phyloP scores from a whole-genome alignment of 208 protist species.

The Balamuthia mandrillaris region DNA sequence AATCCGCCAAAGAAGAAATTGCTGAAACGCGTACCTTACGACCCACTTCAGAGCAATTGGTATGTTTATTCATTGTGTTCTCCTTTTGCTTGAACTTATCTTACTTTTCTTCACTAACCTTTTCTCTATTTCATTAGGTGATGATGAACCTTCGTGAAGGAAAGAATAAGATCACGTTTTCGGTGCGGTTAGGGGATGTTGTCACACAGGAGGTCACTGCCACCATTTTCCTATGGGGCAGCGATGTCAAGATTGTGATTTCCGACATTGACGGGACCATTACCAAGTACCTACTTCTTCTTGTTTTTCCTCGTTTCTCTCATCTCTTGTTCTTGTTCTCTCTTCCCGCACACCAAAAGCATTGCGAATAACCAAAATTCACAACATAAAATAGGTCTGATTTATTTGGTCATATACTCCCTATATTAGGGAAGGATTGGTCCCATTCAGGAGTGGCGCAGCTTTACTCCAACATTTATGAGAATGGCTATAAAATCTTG shows the following conservation, averaged over 20 bases:
- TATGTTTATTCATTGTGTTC: background rate
- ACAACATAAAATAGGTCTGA: constrained; percentile 79
- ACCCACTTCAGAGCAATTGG: constrained; percentile 83
- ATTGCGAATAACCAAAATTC: too few species aligned
- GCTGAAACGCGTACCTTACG: constrained; percentile 12
- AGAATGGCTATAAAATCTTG: constrained; percentile 90
- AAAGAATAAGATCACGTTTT: constrained; percentile 85
- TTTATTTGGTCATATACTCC: constrained; percentile 88
- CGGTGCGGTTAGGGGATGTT: constrained; percentile 75
- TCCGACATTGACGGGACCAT: constrained; percentile 98
- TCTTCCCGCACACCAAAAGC: too few species aligned
- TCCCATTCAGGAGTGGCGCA: constrained; percentile 86
- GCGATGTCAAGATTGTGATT: constrained; percentile 87
- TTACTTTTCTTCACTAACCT: background rate
- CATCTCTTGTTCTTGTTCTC: too few species aligned
- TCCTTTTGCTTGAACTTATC: background rate
- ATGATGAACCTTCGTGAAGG: constrained; percentile 83
- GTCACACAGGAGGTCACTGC: constrained; percentile 74
- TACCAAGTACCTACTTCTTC: too few species aligned
- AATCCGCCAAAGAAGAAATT: background rate
- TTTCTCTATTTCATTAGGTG: background rate
- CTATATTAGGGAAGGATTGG: constrained; percentile 88
- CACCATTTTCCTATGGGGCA: constrained; percentile 89
- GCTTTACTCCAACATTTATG: constrained; percentile 86
- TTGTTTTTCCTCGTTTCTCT: too few species aligned